Evolutionary conservation across 2,329 filamentous ascomycete species (phyloP), one percentile per base, ranked within the genome.

Genomic region (Fusarium verrucosum): DNA sequence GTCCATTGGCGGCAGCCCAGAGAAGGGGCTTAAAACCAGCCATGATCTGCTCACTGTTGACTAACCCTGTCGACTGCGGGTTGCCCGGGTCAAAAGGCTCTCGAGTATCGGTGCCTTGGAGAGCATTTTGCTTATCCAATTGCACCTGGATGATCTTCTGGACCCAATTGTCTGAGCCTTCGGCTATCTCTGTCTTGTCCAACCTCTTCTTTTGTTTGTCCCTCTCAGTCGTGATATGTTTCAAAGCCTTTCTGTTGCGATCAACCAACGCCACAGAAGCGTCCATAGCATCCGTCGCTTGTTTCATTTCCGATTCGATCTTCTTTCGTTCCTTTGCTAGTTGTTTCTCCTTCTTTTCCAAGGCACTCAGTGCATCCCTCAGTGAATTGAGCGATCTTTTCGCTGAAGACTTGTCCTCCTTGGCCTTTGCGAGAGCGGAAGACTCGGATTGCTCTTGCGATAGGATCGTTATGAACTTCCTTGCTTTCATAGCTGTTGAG

Each of bases 371-470:
- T 1, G 13, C 17, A 5, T 20, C 10, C 6, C 4, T 30, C 2
- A 30, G 13, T 30, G 28, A 30, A 5, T 30, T 16, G 2, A 26
- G 4, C 1, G 17, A 32, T 26, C 3, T 43, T 9, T 11, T 7
- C 5, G 19, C 26, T 16, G 4, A 8, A 0, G 26, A 5, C 8
- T 30, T 26, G 4, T 8, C 14, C 3, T 32, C 19, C 5, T 4
- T 7, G 5, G 7, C 9, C 5, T 11, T 30, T 7, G n/a, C 6
- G 3, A 38, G 13, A 8, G 2, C 1, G 4, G 6, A 10, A 5
- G 7, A 17, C 0, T 3, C 1, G 0, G 7, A 0, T 2, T 28
- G 16, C 1, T 2, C 1, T 9, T 19, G n/a, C 5, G 2, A 11
- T 6, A 50, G 6, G 9, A 2, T 7, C 5, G 7, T 7, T 14